Evolutionary conservation across 306 rosid genomes (phyloP).

Genomic region (Trichosanthes truncata): DNA sequence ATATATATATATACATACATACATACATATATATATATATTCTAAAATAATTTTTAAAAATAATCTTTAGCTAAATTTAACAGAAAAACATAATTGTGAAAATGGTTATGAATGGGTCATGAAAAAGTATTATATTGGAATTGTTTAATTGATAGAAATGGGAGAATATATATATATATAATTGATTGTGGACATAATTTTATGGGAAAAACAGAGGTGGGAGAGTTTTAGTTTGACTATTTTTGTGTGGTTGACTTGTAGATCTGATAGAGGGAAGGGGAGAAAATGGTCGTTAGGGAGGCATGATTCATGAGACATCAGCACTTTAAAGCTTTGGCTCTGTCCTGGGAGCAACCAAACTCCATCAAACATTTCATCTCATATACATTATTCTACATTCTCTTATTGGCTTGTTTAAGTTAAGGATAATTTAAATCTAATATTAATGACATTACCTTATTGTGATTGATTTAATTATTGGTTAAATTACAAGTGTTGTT

Average conservation of each 20-base stretch:
- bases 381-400: neutral
- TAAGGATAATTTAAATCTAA: neutral
- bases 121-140: neutral
- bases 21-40: too few species aligned
- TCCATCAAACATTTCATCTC: neutral
- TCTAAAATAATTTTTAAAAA: too few species aligned
- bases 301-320: slow-evolving; percentile 65
- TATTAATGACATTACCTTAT: too few species aligned
- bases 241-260: neutral
- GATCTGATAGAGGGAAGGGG: neutral
- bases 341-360: slow-evolving; percentile 40
- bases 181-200: neutral
- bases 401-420: neutral
- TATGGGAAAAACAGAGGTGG: neutral
- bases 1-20: too few species aligned
- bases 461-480: too few species aligned
- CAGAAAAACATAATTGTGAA: neutral
- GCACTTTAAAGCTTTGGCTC: slow-evolving; percentile 47
- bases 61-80: neutral
- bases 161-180: neutral
- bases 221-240: slow-evolving; percentile 1
- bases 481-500: too few species aligned
- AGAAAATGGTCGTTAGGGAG: slow-evolving; percentile 16
- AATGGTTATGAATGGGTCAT: neutral
- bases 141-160: neutral